phyloP scores from a whole-genome alignment of 1,139 yeast species.

The Kazachstania sp. region DNA sequence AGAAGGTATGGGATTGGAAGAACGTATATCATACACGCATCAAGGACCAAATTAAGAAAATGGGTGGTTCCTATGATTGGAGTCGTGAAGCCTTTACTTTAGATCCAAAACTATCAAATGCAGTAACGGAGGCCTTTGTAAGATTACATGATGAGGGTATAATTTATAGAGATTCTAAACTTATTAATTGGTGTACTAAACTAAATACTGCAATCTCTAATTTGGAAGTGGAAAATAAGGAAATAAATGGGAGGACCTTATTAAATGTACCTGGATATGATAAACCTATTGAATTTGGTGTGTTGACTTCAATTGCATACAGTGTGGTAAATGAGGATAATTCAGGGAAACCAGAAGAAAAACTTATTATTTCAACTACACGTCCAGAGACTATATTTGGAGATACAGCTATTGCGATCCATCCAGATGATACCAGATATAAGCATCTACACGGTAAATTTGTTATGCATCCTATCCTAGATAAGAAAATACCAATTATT shows the following conservation, averaged over 20 bases:
- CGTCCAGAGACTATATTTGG: conserved; percentile 98
- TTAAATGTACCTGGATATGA: conserved; percentile 83
- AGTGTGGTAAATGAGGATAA: conserved; percentile 51
- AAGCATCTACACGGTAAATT: conserved; percentile 88
- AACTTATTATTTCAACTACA: conserved; percentile 86
- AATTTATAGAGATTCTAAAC: conserved; percentile 84
- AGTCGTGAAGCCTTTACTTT: conserved; percentile 85
- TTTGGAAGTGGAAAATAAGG: conserved; percentile 90
- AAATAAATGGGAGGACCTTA: conserved; percentile 68
- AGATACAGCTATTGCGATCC: conserved; percentile 95
- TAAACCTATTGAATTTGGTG: conserved; percentile 88
- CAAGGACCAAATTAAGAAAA: conserved; percentile 67
- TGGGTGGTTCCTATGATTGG: conserved; percentile 98
- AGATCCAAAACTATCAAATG: conserved; percentile 63
- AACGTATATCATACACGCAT: conserved; percentile 81
- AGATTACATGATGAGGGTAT: conserved; percentile 87
- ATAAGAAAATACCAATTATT: conserved; percentile 75
- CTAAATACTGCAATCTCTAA: conserved; percentile 91
- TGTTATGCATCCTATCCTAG: conserved; percentile 80
- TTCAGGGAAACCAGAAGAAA: conserved; percentile 59
- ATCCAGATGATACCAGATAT: conserved; percentile 88
- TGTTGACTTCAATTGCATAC: conserved; percentile 87
- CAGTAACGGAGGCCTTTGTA: conserved; percentile 88
- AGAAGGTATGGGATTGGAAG: conserved; percentile 96
- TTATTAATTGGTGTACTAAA: conserved; percentile 94